These are phyloP conservation scores for Boletus rufocinnamomeus DNA, from an alignment of 768 basidiomycete species.

Conservation along the genomic window DNA sequence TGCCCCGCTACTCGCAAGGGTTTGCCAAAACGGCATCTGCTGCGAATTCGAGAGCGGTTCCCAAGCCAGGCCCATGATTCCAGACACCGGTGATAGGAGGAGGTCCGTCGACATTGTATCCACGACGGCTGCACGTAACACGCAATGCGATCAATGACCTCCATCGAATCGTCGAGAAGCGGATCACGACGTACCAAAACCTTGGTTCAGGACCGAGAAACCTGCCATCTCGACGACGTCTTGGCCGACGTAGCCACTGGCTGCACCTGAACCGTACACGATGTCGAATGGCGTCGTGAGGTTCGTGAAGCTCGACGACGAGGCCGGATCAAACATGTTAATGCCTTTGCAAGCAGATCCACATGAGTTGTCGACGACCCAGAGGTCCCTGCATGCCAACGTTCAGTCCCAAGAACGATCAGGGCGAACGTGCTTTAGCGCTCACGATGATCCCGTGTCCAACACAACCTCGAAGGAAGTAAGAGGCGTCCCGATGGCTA, in stretches of 20 bases:
- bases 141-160: slow-evolving; percentile 1
- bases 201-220: slow-evolving; percentile 49
- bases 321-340: slow-evolving; percentile 33
- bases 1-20: slow-evolving; percentile 39
- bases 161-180: background rate
- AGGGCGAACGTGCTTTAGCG: background rate
- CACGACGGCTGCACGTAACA: slow-evolving; percentile 37
- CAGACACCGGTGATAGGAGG: slow-evolving; percentile 48
- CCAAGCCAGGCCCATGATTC: slow-evolving; percentile 58
- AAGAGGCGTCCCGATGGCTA: slow-evolving; percentile 49
- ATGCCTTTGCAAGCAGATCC: slow-evolving; percentile 33
- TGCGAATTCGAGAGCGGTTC: slow-evolving; percentile 42
- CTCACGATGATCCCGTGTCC: slow-evolving; percentile 51
- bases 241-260: slow-evolving; percentile 43
- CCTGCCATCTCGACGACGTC: slow-evolving; percentile 56
- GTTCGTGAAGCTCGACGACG: slow-evolving; percentile 42
- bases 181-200: slow-evolving; percentile 35
- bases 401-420: background rate
- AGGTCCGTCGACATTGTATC: slow-evolving; percentile 39
- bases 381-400: slow-evolving; percentile 45
- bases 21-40: slow-evolving; percentile 54
- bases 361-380: slow-evolving; percentile 46
- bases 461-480: slow-evolving; percentile 50
- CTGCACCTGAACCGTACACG: slow-evolving; percentile 50
- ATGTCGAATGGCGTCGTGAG: slow-evolving; percentile 41